phyloP scores from a whole-genome alignment of 257 asterid genomes.

The Solanum piurae region DNA sequence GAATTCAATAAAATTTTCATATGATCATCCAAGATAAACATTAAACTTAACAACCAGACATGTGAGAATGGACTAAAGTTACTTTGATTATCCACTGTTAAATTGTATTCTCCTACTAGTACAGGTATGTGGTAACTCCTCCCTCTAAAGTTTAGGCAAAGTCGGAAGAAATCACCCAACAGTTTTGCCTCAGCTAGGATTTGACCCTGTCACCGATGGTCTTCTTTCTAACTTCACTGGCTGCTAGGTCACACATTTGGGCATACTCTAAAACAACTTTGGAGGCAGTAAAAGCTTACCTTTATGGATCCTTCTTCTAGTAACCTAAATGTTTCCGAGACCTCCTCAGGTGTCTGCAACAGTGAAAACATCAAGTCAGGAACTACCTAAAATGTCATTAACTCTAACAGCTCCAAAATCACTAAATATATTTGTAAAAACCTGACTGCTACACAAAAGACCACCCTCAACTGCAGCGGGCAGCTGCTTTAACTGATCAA shows the following conservation, averaged over 20 bases:
- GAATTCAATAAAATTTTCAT: background rate
- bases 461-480: constrained; percentile 74
- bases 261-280: background rate
- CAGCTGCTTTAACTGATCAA: constrained; percentile 87
- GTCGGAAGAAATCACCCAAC: background rate
- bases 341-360: constrained; percentile 65
- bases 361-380: constrained; percentile 13
- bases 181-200: background rate
- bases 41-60: background rate
- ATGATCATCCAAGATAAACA: background rate
- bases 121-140: background rate
- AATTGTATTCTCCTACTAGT: background rate
- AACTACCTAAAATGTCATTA: background rate
- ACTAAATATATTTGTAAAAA: constrained; percentile 9
- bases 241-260: background rate
- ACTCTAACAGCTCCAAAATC: background rate
- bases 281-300: constrained; percentile 24
- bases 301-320: constrained; percentile 72
- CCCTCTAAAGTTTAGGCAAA: background rate
- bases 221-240: background rate
- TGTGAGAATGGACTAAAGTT: background rate
- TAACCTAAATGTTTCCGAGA: constrained; percentile 49
- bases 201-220: background rate
- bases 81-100: background rate
- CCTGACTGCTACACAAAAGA: constrained; percentile 87